phyloP scores from a whole-genome alignment of 345 rosid species.

The Murraya paniculata region DNA sequence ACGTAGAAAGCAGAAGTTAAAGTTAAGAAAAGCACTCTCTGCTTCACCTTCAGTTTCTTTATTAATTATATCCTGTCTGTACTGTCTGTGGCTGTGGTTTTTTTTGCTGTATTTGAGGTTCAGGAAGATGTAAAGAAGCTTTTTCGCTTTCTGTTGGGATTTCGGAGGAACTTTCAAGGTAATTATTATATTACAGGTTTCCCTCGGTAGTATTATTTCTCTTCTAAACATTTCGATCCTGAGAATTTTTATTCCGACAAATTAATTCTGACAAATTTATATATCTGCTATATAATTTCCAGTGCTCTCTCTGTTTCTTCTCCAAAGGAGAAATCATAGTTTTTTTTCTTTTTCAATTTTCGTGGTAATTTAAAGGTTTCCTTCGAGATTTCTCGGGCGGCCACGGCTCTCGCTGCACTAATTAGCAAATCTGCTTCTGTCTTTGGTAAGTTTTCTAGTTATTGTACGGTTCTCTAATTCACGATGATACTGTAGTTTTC shows the following conservation, averaged over 20 bases:
- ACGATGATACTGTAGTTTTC: background rate
- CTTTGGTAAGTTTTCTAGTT: constrained; percentile 1
- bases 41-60: background rate
- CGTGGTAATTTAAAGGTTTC: constrained; percentile 19
- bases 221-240: background rate
- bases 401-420: background rate
- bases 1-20: constrained; percentile 33
- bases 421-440: background rate
- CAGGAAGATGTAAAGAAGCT: constrained; percentile 15
- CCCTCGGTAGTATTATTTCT: background rate
- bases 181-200: background rate
- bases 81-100: background rate
- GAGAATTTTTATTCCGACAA: background rate
- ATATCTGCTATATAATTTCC: too few relatives aligned
- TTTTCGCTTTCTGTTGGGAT: background rate
- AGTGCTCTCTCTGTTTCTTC: background rate
- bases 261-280: background rate
- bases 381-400: constrained; percentile 4
- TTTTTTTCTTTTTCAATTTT: too few relatives aligned
- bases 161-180: constrained; percentile 18
- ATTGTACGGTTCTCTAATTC: background rate
- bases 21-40: background rate
- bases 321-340: background rate
- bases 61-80: background rate
- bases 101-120: background rate